Evolutionary conservation across 805 yeast genomes (phyloP), one percentile per base, ranked within the genome.

Genomic region (Pichia manshurica): DNA sequence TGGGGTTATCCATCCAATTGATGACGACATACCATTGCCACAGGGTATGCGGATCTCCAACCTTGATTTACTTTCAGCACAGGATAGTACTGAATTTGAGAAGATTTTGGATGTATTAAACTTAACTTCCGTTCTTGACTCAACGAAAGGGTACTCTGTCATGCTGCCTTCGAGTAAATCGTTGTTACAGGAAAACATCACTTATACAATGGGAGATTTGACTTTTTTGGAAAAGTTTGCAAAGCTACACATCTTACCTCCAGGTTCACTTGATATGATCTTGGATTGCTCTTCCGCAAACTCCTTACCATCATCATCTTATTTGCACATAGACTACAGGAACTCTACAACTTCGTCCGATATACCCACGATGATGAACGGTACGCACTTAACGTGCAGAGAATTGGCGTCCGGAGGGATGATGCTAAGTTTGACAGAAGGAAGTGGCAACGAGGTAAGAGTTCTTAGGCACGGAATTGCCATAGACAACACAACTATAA

Each of bases 1-100:
- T 61, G 98, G 98, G 1, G 96, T 90, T 0, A 78, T 85, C 1
- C 96, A 87, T 60, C 80, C 90, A 25, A 36, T 41, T 10, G 32
- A 23, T 29, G 67, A 73, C 33, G 63, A 72, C 5, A 69, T 86
- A 1, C 53, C 77, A 3, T 65, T 86, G 15, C 96, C 96, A 0
- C 61, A 66, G 0, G 63, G 67, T 21, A 62, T 90, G 28, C 61
- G 70, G 6, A 74, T 90, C 3, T 58, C 81, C 0, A 62, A 83
- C 10, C 41, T 50, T 3, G 83, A 87, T 46, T 69, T 90, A 45
- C 66, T 88, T 8, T 58, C 58, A 3, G 71, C 85, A 0, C 77
- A 84, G 2, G 75, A 73, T 19, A 72, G 81, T 29, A 41, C 71
- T 17, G 72, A 73, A 8, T 70, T 82, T 25, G 52, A 86, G 12